Evolutionary conservation across 768 basidiomycete species (phyloP), one percentile per base, ranked within the genome.

Genomic region (Trametes coccinea): DNA sequence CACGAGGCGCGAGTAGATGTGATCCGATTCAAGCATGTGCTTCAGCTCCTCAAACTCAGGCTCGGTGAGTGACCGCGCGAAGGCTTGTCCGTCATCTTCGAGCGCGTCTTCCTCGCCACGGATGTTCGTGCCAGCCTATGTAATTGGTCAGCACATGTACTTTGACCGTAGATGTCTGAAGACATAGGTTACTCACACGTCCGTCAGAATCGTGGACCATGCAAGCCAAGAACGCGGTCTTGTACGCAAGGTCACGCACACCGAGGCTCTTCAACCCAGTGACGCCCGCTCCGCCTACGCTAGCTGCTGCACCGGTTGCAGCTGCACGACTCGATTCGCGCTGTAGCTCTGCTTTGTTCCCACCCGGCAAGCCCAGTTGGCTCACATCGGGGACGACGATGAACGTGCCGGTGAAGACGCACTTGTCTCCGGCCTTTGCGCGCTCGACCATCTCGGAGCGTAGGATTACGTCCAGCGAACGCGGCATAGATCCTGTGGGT

Each of bases 341-440:
- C 77, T 93, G 91, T 62, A 98, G 82, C 74, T 96, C 87, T 0
- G 95, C 88, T 64, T 87, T 86, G 73, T 94, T 96, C 30, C 97
- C 95, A 14, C 97, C 97, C 1, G 95, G 95, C 14, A 98, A 75
- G 2, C 95, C 94, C 17, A 99, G 84, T 73, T 97, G 95, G 64
- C 94, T 91, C 52, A 98, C 96, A 76, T 99, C 97, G 4, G 97
- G 97, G 0, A 99, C 95, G 55, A 98, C 96, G 68, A 98, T 95
- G 76, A 99, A 98, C 0, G 93, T 92, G 17, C 97, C 97, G 5
- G 93, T 97, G 73, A 99, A 98, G 52, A 96, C 90, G 72, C 94
- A 97, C 75, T 97, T 98, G 75, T 99, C 97, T 68, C 97, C 97
- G 2, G 97, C 97, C 73, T 99, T 99, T 11, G 96, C 96, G n/a